Conservation (phyloP, 371 early-diverging fungal species). For the Amoeboradix gromovi region DNA sequence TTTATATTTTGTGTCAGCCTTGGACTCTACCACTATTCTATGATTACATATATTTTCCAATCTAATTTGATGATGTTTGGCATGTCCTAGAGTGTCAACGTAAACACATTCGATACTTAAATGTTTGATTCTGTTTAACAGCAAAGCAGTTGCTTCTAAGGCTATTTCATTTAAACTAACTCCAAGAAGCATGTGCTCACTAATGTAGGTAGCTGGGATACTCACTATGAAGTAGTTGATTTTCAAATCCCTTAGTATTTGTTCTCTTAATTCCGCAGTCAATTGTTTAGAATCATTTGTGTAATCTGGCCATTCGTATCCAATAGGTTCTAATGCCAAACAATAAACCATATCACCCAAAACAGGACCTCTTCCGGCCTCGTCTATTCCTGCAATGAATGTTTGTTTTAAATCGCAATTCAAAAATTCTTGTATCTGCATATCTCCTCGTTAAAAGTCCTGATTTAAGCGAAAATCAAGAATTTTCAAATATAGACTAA, state of each 20-base stretch:
- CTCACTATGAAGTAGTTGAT: neutral
- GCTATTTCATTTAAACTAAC: conserved; percentile 12
- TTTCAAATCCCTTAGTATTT: conserved; percentile 3
- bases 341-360: conserved; percentile 15
- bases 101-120: conserved; percentile 5
- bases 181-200: conserved; percentile 6
- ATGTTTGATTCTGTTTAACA: conserved; percentile 4
- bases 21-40: conserved; percentile 10
- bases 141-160: conserved; percentile 2
- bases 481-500: no score
- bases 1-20: conserved; percentile 15
- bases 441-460: no score
- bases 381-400: conserved; percentile 14
- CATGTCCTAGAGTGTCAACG: conserved; percentile 12
- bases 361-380: conserved; percentile 17
- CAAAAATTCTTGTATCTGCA: neutral
- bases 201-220: conserved; percentile 9
- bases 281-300: conserved; percentile 13
- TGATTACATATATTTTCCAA: conserved; percentile 1
- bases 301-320: neutral
- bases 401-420: conserved; percentile 1
- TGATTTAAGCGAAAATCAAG: no score
- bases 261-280: conserved; percentile 4
- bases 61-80: neutral
- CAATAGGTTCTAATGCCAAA: conserved; percentile 3